A percentile compares a stretch with the other conserved stretches of the same genome.
phyloP scores from a whole-genome alignment of 2,329 filamentous ascomycete species.

The Seiridium cupressi region DNA sequence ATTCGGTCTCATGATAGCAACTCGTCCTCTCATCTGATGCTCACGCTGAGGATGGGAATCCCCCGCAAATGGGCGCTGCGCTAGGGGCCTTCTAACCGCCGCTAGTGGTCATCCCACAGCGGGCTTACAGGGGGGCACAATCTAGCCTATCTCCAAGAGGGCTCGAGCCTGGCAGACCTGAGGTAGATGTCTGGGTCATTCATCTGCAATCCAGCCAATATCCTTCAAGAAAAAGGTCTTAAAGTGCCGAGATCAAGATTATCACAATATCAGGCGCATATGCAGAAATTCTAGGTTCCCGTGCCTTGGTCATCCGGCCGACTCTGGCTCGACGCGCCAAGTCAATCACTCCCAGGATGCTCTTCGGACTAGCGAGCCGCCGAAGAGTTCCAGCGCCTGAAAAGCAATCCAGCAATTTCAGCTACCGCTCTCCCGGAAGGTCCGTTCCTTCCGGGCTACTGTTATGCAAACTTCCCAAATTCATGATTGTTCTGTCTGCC shows the following conservation, averaged over 20 bases:
- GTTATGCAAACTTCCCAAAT: background rate
- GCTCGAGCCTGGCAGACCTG: background rate
- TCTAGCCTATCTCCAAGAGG: background rate
- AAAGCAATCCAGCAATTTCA: background rate
- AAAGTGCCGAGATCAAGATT: slow-evolving; percentile 1
- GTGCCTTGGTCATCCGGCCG: slow-evolving; percentile 4
- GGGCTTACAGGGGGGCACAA: background rate
- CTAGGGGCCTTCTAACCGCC: background rate
- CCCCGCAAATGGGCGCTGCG: slow-evolving; percentile 1
- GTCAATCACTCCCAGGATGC: too few relatives aligned
- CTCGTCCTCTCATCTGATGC: background rate
- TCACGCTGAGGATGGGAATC: background rate
- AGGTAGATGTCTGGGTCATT: background rate
- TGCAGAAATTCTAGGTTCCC: background rate
- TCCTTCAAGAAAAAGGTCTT: background rate
- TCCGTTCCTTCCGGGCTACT: background rate
- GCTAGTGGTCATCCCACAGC: background rate
- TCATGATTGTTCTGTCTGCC: background rate
- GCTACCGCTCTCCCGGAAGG: slow-evolving; percentile 7
- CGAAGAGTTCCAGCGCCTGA: background rate
- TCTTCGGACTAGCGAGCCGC: too few relatives aligned
- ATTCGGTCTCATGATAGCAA: background rate
- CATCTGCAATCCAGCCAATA: background rate
- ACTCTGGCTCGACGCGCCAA: background rate
- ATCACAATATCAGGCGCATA: background rate